A percentile compares a stretch with the other conserved stretches of the same genome.
These are phyloP conservation scores for Spencermartinsiella europaea DNA, from an alignment of 805 yeast species.

Conservation along the genomic window DNA sequence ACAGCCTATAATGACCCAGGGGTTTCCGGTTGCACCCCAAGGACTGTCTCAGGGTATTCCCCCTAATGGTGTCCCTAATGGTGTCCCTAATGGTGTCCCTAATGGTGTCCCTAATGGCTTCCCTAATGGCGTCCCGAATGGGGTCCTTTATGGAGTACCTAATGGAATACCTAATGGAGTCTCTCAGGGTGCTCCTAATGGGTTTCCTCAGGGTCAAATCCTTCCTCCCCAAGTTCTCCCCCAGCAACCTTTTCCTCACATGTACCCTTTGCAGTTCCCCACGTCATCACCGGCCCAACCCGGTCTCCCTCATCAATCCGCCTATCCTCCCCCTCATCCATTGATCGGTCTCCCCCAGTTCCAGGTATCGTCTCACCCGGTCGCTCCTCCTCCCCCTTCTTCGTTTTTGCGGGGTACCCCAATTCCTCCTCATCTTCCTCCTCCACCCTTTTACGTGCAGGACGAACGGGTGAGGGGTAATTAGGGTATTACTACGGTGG, in stretches of 20 bases:
- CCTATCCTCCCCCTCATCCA: background rate
- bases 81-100: background rate
- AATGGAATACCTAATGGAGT: background rate
- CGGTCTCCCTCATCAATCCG: background rate
- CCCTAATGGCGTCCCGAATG: background rate
- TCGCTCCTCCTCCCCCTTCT: background rate
- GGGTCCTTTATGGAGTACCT: background rate
- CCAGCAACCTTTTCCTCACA: background rate
- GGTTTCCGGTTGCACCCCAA: background rate
- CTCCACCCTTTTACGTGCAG: background rate
- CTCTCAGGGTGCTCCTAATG: background rate
- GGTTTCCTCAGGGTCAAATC: background rate
- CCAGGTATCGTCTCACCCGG: conserved; percentile 1
- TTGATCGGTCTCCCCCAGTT: background rate
- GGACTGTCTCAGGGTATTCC: background rate
- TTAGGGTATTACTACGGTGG: no score
- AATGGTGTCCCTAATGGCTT: background rate
- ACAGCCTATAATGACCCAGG: background rate
- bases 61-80: background rate
- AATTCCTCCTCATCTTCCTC: conserved; percentile 5
- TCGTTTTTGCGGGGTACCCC: background rate
- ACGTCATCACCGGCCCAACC: no score
- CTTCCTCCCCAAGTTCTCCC: background rate
- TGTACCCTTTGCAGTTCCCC: background rate
- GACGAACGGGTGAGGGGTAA: background rate